Evolutionary conservation across 495 filamentous ascomycete genomes (phyloP), one percentile per base, ranked within the genome.

Genomic region (Lasiosphaeria miniovina): DNA sequence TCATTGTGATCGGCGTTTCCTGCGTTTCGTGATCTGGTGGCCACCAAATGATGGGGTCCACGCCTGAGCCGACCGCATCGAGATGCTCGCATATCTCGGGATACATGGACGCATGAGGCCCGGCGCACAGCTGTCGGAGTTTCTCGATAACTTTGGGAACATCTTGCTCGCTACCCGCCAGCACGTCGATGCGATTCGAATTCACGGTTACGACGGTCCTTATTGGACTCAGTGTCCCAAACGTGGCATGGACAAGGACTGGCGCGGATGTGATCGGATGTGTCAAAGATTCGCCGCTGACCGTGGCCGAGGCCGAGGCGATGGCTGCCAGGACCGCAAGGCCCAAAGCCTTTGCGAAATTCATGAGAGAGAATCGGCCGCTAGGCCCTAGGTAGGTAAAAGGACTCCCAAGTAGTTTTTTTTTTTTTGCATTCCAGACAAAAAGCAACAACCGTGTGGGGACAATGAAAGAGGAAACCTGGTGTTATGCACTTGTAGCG

Each of bases 61-160:
- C 31, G 33, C 51, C 58, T 6, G 11, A 7, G 14, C 34, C 48
- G 36, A 36, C 33, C n/a, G 34, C 24, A 8, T 48, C 40, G 0
- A 63, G 46, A 17, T 63, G 52, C n/a, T 63, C 61, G 52, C 57
- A 63, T 9, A 63, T 63, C 15, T 63, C 61, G 52, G 61, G 61
- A 43, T 63, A 63, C 46, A 55, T 24, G 34, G 17, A 33, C 31
- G 61, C 61, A 34, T 55, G 24, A 12, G 59, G 59, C 2, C 59
- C 59, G 17, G 59, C 52, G 40, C 63, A 61, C 12, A 65, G 51
- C 46, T 60, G 40, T 11, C 49, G 51, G 41, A 65, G 59, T 59
- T 61, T 59, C 36, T 61, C 55, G 12, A 55, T 14, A n/a, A 65
- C 55, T 15, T 65, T 61, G 35, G 59, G 55, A 38, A 65, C 52